A percentile compares a stretch with the other conserved stretches of the same genome.
These are phyloP conservation scores for Lyophyllum shimeji DNA, from an alignment of 768 basidiomycete genomes.

Conservation along the genomic window DNA sequence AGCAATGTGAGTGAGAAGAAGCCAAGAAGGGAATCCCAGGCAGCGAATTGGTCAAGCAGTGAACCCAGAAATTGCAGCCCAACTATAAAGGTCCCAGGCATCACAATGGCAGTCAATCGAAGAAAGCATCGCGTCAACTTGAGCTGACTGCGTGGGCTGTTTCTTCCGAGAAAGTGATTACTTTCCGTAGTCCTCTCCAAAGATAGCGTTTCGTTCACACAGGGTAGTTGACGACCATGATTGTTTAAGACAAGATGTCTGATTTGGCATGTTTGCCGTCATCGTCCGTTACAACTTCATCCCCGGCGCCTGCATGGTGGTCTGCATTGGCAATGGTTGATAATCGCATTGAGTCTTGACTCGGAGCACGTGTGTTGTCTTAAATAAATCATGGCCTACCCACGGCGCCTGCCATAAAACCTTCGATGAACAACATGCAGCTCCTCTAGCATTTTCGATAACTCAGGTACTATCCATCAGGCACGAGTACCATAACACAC, in stretches of 20 bases:
- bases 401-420: background rate
- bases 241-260: background rate
- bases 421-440: background rate
- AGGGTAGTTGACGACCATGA: background rate
- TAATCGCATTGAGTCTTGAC: no score
- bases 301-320: no score
- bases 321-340: no score
- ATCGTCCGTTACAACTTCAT: no score
- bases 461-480: background rate
- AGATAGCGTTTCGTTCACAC: constrained; percentile 10
- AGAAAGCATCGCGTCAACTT: background rate
- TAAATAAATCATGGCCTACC: background rate
- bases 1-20: background rate
- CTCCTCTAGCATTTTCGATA: background rate
- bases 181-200: background rate
- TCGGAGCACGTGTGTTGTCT: background rate
- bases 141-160: background rate
- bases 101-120: background rate
- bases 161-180: background rate
- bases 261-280: background rate
- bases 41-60: background rate
- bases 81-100: constrained; percentile 5
- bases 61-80: background rate
- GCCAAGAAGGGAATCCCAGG: constrained; percentile 5
- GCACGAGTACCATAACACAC: no score